Conservation (phyloP, 2,329 filamentous ascomycete species). For the Trichoderma koningii region DNA sequence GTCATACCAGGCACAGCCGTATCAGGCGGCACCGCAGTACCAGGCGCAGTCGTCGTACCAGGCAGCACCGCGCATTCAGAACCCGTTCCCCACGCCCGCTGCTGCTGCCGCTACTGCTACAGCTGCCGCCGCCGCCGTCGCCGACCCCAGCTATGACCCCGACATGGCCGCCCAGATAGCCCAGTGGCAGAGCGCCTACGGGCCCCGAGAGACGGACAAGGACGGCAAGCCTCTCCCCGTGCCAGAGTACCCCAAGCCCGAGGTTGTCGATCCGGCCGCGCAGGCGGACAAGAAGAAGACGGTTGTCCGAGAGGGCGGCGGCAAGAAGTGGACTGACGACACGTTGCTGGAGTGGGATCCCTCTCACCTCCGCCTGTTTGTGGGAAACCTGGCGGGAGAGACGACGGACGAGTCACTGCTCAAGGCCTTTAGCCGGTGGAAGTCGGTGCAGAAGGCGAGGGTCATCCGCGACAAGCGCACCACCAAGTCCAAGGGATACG, state of each 20-base stretch:
- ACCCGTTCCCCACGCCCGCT: conserved; percentile 73
- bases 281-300: conserved; percentile 72
- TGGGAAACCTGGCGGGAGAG: conserved; percentile 95
- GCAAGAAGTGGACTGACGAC: conserved; percentile 88
- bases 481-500: conserved; percentile 93
- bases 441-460: conserved; percentile 85
- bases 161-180: conserved; percentile 91
- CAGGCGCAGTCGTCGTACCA: conserved; percentile 45
- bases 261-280: conserved; percentile 48
- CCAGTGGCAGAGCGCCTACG: conserved; percentile 92
- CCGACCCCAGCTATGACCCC: conserved; percentile 60
- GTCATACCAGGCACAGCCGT: conserved; percentile 39
- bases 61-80: conserved; percentile 69
- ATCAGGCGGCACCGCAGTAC: conserved; percentile 40
- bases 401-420: conserved; percentile 93
- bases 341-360: conserved; percentile 94
- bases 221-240: conserved; percentile 38
- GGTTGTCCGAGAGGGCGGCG: conserved; percentile 83
- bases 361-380: conserved; percentile 89
- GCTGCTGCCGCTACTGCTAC: conserved; percentile 38
- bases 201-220: conserved; percentile 56
- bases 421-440: conserved; percentile 89
- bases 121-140: conserved; percentile 36
- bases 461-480: conserved; percentile 95
- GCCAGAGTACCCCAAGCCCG: conserved; percentile 37